Evolutionary conservation across 306 rosid genomes (phyloP), one percentile per base, ranked within the genome.

Genomic region (Oxytropis ochrocephala): DNA sequence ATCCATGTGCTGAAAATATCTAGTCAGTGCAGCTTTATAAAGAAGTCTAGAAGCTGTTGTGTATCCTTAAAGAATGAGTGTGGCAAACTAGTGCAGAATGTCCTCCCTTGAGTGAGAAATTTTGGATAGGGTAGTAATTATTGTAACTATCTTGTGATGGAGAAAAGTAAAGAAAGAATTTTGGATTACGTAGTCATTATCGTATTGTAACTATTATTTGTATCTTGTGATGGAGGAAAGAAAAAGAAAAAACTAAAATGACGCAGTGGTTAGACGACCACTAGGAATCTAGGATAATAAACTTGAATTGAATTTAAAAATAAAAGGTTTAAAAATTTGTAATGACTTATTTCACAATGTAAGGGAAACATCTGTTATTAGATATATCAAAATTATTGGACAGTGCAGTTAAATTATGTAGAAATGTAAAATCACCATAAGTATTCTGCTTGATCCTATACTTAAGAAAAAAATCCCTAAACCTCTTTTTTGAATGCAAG

Each of bases 401-500:
- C 21, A 24, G 57, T 42, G 47, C 63, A 17, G 29, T 57, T 42
- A 53, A 54, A 60, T 33, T 21, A 36, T 32, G 51, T 4, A 18
- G 19, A 29, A 18, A 16, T 10, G 27, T 4, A 32, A 8, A 12
- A 7, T 32, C 18, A 38, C 50, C 14, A 19, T 51, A 53, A 33
- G 51, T 19, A 11, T 63, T 70, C 33, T 61, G 51, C 67, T 17
- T 43, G 41, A 76, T 13, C 32, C 11, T 42, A 27, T 41, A 50
- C n/a, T n/a, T n/a, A n/a, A n/a, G n/a, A 33, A 16, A 54, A 63
- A 41, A 63, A 50, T 55, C 67, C n/a, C n/a, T n/a, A n/a, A 69
- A 54, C 36, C 70, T 24, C 52, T 78, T 24, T 38, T 46, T 73
- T 85, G 50, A 78, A 81, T 81, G 72, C 78, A 75, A 81, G 79